These are phyloP conservation scores for Leishmania arabica DNA, from an alignment of 208 protist species.

Conservation along the genomic window DNA sequence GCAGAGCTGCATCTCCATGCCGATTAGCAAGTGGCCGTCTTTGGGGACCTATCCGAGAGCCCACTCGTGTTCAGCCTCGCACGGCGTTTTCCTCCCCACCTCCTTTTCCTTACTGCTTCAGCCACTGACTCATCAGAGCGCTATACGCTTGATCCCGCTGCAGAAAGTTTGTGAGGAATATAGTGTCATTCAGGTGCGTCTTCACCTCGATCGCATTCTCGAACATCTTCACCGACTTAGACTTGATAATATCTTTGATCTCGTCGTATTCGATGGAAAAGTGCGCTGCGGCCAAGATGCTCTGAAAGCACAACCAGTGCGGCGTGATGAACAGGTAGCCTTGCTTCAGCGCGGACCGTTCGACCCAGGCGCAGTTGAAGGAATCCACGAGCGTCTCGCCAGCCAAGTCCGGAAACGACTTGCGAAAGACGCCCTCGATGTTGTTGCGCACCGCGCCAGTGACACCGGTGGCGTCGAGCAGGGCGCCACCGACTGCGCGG, in stretches of 20 bases:
- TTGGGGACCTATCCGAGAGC: neutral
- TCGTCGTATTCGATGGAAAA: constrained; percentile 83
- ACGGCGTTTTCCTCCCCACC: neutral
- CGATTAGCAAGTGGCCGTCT: neutral
- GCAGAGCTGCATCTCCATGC: neutral
- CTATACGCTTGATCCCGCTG: constrained; percentile 74
- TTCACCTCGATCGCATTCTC: constrained; percentile 70
- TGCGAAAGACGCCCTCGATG: constrained; percentile 62
- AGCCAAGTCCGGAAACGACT: constrained; percentile 57
- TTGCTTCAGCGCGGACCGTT: constrained; percentile 43
- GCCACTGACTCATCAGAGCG: constrained; percentile 79
- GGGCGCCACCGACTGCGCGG: constrained; percentile 54
- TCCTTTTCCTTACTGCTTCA: constrained; percentile 39
- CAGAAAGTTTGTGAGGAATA: constrained; percentile 65
- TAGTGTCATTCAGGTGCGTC: constrained; percentile 68
- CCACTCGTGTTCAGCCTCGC: neutral
- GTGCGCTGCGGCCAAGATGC: constrained; percentile 34
- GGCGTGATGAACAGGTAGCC: constrained; percentile 69
- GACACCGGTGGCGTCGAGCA: constrained; percentile 74
- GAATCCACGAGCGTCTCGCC: constrained; percentile 64
- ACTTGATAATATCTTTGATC: constrained; percentile 80
- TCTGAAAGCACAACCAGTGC: constrained; percentile 75
- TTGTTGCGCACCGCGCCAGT: constrained; percentile 62
- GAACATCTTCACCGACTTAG: constrained; percentile 61
- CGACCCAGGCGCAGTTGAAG: constrained; percentile 58